phyloP scores from a whole-genome alignment of 116 monocot genomes.

The Cymodocea nodosa region DNA sequence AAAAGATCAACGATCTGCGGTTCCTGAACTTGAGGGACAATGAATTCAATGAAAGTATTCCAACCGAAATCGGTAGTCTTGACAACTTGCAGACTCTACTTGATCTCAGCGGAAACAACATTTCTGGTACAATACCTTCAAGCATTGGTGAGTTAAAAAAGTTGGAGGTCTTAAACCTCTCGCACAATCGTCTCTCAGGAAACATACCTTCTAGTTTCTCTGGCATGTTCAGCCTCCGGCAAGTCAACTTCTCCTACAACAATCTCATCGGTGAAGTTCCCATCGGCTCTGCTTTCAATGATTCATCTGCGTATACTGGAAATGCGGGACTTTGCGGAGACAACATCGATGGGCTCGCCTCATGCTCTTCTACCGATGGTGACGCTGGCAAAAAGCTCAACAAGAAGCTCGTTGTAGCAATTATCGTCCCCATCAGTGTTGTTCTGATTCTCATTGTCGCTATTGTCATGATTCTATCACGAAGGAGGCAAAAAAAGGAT shows the following conservation, averaged over 20 bases:
- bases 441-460: not conserved
- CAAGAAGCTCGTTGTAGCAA: constrained; percentile 27
- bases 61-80: constrained; percentile 48
- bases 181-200: constrained; percentile 52
- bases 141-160: constrained; percentile 33
- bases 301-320: constrained; percentile 25
- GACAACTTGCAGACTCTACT: constrained; percentile 30
- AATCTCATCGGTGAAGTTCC: constrained; percentile 46
- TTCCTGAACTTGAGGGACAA: constrained; percentile 36
- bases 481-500: too few relatives aligned
- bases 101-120: constrained; percentile 52
- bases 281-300: constrained; percentile 22
- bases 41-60: constrained; percentile 35
- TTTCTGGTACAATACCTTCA: constrained; percentile 42
- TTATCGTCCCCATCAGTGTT: constrained; percentile 19
- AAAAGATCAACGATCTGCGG: constrained; percentile 16
- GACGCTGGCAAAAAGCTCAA: constrained; percentile 10
- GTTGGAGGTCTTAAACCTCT: constrained; percentile 42
- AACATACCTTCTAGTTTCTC: constrained; percentile 30
- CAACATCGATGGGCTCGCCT: constrained; percentile 12
- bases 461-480: not conserved
- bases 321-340: constrained; percentile 51
- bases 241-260: constrained; percentile 66
- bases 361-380: constrained; percentile 9
- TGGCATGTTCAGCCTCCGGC: constrained; percentile 28